Percentiles rank a stretch among this genome's conserved stretches.
phyloP scores from a whole-genome alignment of 176 grass and related monocot species.

The Rhynchospora tenuis region DNA sequence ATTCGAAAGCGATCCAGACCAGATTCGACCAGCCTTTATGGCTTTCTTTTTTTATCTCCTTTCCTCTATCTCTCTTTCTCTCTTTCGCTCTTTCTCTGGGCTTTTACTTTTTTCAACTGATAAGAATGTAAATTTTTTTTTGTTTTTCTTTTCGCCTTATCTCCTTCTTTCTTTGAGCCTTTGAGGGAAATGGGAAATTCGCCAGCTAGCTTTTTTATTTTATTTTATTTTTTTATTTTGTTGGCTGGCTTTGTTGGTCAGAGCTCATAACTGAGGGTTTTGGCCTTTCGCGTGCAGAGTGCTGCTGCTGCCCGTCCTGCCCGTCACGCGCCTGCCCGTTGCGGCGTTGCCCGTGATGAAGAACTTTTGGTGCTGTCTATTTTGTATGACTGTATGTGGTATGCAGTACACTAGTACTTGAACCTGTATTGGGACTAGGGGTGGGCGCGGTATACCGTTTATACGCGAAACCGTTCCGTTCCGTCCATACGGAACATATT shows the following conservation, averaged over 20 bases:
- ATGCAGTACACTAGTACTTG: no score
- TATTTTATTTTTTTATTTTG: slow-evolving; percentile 11
- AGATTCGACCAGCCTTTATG: slow-evolving; percentile 28
- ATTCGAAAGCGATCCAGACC: slow-evolving; percentile 21
- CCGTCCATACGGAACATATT: no score
- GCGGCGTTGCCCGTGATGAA: slow-evolving; percentile 8
- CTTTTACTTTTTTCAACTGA: slow-evolving; percentile 33
- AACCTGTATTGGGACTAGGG: no score
- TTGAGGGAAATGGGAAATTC: slow-evolving; percentile 9
- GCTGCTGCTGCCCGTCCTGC: neutral
- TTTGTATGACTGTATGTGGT: neutral
- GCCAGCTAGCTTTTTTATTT: slow-evolving; percentile 3
- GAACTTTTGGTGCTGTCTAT: neutral
- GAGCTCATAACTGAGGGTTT: slow-evolving; percentile 23
- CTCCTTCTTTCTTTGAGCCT: neutral
- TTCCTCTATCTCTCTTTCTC: slow-evolving; percentile 7
- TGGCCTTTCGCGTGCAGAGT: slow-evolving; percentile 21
- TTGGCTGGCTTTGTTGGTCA: slow-evolving; percentile 25
- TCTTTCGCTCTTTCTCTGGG: slow-evolving; percentile 17
- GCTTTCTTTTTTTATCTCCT: neutral
- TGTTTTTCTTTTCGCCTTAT: slow-evolving; percentile 10
- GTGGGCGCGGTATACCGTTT: no score
- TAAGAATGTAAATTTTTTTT: slow-evolving; percentile 21
- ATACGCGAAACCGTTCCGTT: no score
- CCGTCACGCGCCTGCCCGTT: neutral